phyloP scores from a whole-genome alignment of 345 rosid species.

The Moricandia arvensis region DNA sequence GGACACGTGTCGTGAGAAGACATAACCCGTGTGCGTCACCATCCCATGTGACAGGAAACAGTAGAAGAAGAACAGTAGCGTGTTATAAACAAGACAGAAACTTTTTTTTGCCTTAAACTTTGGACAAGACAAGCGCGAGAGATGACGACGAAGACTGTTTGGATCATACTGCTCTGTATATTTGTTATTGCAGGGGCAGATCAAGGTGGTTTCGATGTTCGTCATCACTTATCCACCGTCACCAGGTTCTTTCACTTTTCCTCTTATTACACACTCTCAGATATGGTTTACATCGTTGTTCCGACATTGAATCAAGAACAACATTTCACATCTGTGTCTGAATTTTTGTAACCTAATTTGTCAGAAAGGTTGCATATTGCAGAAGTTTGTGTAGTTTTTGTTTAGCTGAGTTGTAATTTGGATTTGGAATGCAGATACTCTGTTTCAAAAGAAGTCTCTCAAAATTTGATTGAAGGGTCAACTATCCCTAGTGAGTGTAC shows the following conservation, averaged over 20 bases:
- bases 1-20: conserved; percentile 24
- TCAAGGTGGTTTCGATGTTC: conserved; percentile 57
- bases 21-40: background rate
- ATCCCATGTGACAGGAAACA: conserved; percentile 4
- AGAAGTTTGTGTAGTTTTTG: background rate
- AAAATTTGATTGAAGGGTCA: conserved; percentile 41
- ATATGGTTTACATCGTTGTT: background rate
- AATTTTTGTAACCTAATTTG: background rate
- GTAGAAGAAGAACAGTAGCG: background rate
- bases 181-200: conserved; percentile 39
- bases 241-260: conserved; percentile 45
- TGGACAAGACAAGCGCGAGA: conserved; percentile 30
- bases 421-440: conserved; percentile 56
- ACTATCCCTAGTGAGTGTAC: conserved; percentile 57
- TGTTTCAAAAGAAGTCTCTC: conserved; percentile 51
- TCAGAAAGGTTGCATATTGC: background rate
- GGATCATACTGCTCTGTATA: conserved; percentile 28
- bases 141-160: conserved; percentile 24
- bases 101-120: no score
- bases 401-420: background rate
- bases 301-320: conserved; percentile 4
- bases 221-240: conserved; percentile 69
- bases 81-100: background rate
- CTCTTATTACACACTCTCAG: background rate
- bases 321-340: conserved; percentile 1